These are phyloP conservation scores for Sordaria brevicollis DNA, from an alignment of 495 filamentous ascomycete genomes.

Conservation along the genomic window DNA sequence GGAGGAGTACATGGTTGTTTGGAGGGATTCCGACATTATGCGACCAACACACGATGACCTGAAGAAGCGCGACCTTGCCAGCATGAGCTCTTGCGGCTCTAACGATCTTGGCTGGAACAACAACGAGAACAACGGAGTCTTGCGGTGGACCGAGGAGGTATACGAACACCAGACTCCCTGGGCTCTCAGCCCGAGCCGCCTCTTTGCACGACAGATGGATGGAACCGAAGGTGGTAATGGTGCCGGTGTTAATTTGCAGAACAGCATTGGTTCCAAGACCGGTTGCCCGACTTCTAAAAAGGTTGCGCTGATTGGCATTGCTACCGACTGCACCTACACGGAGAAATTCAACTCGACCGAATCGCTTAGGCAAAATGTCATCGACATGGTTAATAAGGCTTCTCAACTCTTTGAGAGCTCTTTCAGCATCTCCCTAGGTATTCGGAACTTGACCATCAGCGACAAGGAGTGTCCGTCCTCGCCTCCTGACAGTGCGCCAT, in stretches of 20 bases:
- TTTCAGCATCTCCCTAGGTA: slow-evolving; percentile 88
- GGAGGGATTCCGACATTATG: slow-evolving; percentile 77
- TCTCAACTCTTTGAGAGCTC: slow-evolving; percentile 78
- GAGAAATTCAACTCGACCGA: slow-evolving; percentile 52
- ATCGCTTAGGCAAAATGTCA: slow-evolving; percentile 57
- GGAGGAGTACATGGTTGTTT: slow-evolving; percentile 82
- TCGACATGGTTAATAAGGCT: slow-evolving; percentile 75
- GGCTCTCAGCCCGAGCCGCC: slow-evolving; percentile 16
- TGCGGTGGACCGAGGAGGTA: slow-evolving; percentile 28
- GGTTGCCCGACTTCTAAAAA: slow-evolving; percentile 83
- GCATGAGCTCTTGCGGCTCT: slow-evolving; percentile 44
- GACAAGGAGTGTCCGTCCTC: slow-evolving; percentile 57
- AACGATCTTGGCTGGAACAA: slow-evolving; percentile 64
- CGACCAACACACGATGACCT: slow-evolving; percentile 12
- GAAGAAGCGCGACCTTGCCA: slow-evolving; percentile 26
- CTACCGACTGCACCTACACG: slow-evolving; percentile 85
- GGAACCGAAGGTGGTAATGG: slow-evolving; percentile 60
- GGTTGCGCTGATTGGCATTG: slow-evolving; percentile 85
- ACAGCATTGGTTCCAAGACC: slow-evolving; percentile 66
- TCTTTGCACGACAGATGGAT: slow-evolving; percentile 38
- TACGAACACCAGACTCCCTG: slow-evolving; percentile 13
- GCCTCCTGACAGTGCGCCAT: slow-evolving; percentile 52
- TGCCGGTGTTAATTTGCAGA: slow-evolving; percentile 71
- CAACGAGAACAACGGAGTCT: slow-evolving; percentile 55
- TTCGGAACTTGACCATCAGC: slow-evolving; percentile 73